These are phyloP conservation scores for Lachnellula suecica DNA, from an alignment of 2,329 filamentous ascomycete genomes.

Conservation along the genomic window DNA sequence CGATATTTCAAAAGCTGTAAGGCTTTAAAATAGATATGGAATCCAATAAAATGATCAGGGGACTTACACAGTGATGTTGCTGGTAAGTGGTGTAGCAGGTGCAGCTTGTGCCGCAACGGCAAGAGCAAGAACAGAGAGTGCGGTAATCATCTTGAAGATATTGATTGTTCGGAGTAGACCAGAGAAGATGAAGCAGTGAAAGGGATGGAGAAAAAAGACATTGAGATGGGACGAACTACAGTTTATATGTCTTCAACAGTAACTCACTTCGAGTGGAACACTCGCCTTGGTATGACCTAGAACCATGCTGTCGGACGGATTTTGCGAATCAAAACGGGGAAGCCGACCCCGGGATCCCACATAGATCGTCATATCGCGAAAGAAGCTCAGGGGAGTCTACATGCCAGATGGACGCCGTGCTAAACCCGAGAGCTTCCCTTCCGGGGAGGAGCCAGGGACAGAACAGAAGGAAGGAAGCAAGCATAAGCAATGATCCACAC, in stretches of 20 bases:
- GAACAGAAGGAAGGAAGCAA: background rate
- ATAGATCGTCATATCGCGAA: conserved; percentile 9
- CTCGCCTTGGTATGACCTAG: no score
- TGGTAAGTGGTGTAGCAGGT: background rate
- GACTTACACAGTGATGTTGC: background rate
- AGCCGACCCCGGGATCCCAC: no score
- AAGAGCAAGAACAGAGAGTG: conserved; percentile 26
- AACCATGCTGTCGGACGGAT: no score
- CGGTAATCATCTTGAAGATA: conserved; percentile 28
- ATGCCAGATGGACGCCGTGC: no score
- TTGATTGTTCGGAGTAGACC: background rate
- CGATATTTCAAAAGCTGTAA: no score
- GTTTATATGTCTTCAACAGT: conserved; percentile 20
- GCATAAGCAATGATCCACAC: conserved; percentile 6
- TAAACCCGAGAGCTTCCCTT: no score
- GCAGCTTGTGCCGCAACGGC: conserved; percentile 14
- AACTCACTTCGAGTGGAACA: background rate
- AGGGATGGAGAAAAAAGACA: conserved; percentile 7
- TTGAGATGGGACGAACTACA: conserved; percentile 5
- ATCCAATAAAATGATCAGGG: no score
- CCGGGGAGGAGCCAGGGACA: conserved; percentile 6
- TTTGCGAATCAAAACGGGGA: no score
- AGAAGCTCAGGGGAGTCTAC: no score
- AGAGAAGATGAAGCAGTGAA: conserved; percentile 6
- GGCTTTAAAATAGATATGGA: no score